Evolutionary conservation across 2,329 filamentous ascomycete species (phyloP).

Genomic region (Aspergillus quadricinctus): DNA sequence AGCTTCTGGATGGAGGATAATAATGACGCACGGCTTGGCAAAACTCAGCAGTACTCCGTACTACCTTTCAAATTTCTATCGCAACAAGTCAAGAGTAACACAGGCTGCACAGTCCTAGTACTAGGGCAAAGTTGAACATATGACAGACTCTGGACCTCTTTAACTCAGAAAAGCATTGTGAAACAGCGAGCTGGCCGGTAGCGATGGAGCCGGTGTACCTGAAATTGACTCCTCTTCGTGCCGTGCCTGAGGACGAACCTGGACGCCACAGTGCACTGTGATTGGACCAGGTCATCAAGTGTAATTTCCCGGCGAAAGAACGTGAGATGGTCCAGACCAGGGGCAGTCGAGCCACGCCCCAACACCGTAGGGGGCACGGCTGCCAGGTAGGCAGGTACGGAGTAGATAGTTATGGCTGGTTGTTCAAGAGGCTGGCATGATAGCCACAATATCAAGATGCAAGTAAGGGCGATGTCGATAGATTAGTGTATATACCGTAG

Average conservation of each 20-base stretch:
- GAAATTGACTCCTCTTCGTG: neutral
- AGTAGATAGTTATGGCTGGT: neutral
- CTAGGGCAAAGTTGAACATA: neutral
- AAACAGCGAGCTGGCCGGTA: neutral
- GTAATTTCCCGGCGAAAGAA: constrained; percentile 16
- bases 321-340: constrained; percentile 15
- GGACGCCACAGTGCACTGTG: neutral
- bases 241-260: constrained; percentile 10
- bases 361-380: neutral
- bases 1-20: neutral
- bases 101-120: neutral
- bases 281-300: constrained; percentile 8
- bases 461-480: neutral
- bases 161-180: neutral
- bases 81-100: neutral
- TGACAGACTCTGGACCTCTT: neutral
- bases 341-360: constrained; percentile 4
- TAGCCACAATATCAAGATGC: neutral
- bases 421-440: neutral
- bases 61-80: too few species aligned
- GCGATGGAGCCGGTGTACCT: neutral
- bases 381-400: neutral
- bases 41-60: neutral
- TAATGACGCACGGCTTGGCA: neutral
- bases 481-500: neutral